Evolutionary conservation across 805 yeast species (phyloP).

Genomic region (Phaffomyces antillensis): DNA sequence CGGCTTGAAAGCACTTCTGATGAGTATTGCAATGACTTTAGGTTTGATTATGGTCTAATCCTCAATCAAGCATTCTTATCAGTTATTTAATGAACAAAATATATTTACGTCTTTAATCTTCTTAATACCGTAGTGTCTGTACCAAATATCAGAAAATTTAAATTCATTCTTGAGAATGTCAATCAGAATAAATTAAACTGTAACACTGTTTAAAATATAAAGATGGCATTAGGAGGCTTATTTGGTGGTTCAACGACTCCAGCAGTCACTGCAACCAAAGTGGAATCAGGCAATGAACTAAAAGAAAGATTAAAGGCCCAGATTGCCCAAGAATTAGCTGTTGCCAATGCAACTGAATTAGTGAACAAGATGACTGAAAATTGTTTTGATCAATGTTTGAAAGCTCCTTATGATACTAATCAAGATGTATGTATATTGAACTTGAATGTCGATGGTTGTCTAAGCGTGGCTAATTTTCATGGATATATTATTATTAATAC

Average conservation of each 20-base stretch:
- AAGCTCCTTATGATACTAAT: slow-evolving; percentile 47
- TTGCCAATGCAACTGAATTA: slow-evolving; percentile 85
- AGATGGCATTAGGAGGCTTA: slow-evolving; percentile 22
- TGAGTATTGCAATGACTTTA: slow-evolving; percentile 4
- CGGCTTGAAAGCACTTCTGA: slow-evolving; percentile 9
- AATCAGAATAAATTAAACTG: background rate
- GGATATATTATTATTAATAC: background rate
- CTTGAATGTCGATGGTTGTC: too few species aligned
- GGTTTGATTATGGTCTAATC: slow-evolving; percentile 2
- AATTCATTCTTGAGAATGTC: background rate
- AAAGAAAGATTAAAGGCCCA: slow-evolving; percentile 62
- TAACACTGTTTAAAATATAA: background rate
- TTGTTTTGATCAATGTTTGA: slow-evolving; percentile 77
- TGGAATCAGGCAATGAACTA: slow-evolving; percentile 31
- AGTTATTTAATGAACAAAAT: background rate
- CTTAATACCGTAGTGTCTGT: background rate
- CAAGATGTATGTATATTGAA: slow-evolving; percentile 36
- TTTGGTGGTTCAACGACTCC: slow-evolving; percentile 24
- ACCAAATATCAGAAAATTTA: background rate
- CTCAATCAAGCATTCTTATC: too few species aligned
- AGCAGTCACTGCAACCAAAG: slow-evolving; percentile 19
- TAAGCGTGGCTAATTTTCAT: too few species aligned
- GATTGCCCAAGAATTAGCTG: slow-evolving; percentile 76
- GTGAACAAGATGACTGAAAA: slow-evolving; percentile 80
- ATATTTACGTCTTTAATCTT: too few species aligned